Conservation (phyloP, 371 early-diverging fungal genomes). For the Mortierella sp. region DNA sequence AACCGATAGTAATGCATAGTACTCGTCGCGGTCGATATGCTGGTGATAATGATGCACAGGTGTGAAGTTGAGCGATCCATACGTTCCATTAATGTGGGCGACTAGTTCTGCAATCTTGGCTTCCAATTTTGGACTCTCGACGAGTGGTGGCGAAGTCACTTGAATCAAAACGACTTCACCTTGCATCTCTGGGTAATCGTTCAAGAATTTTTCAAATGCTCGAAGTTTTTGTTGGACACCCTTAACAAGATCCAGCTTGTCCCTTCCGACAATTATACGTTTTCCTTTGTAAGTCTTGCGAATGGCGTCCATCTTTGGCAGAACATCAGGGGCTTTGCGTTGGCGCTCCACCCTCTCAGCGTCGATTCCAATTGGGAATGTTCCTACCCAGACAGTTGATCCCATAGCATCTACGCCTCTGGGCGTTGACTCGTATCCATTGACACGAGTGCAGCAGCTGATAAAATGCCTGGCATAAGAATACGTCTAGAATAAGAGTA, state of each 20-base stretch:
- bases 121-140: conserved; percentile 78
- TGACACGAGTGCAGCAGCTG: conserved; percentile 90
- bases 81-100: conserved; percentile 93
- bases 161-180: conserved; percentile 94
- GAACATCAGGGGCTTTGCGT: conserved; percentile 63
- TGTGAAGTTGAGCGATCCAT: conserved; percentile 94
- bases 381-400: conserved; percentile 83
- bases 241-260: conserved; percentile 98
- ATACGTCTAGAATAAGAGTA: conserved; percentile 80
- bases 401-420: conserved; percentile 84
- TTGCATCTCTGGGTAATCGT: conserved; percentile 90
- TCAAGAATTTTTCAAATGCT: conserved; percentile 94
- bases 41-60: conserved; percentile 98
- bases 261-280: conserved; percentile 96
- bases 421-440: conserved; percentile 89
- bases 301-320: conserved; percentile 81
- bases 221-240: conserved; percentile 97
- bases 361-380: conserved; percentile 99
- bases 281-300: conserved; percentile 92
- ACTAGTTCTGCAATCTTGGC: conserved; percentile 90
- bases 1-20: conserved; percentile 93
- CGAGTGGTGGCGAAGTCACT: conserved; percentile 67
- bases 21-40: conserved; percentile 92
- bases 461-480: conserved; percentile 97
- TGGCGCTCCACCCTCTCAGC: conserved; percentile 63